Conservation (phyloP, 495 filamentous ascomycete genomes). For the Trichocladium uniseriatum region DNA sequence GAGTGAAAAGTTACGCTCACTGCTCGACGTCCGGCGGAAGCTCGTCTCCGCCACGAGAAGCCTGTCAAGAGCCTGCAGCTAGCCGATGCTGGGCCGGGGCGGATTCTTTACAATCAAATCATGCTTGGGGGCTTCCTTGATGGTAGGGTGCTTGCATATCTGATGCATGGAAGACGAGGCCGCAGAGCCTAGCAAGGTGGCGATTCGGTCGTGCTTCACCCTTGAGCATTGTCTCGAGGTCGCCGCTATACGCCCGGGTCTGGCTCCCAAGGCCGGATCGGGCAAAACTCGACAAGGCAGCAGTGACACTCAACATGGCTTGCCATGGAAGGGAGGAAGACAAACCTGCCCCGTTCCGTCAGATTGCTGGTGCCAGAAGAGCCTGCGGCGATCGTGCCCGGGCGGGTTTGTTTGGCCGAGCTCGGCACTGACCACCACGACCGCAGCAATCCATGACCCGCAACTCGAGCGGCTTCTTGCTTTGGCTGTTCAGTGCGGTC, state of each 20-base stretch:
- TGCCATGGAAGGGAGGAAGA: slow-evolving; percentile 1
- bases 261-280: not conserved
- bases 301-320: not conserved
- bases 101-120: slow-evolving; percentile 19
- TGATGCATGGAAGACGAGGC: slow-evolving; percentile 28
- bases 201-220: not conserved
- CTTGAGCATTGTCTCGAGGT: not conserved
- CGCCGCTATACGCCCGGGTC: not conserved
- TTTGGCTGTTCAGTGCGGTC: slow-evolving; percentile 26
- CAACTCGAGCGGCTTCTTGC: slow-evolving; percentile 28
- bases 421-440: slow-evolving; percentile 7
- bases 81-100: slow-evolving; percentile 20
- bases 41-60: slow-evolving; percentile 7
- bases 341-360: not conserved
- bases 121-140: slow-evolving; percentile 24
- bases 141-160: slow-evolving; percentile 27
- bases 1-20: too few relatives aligned
- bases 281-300: not conserved
- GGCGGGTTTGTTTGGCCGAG: slow-evolving; percentile 15
- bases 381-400: slow-evolving; percentile 9
- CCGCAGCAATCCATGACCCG: slow-evolving; percentile 18
- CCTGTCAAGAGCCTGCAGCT: slow-evolving; percentile 23
- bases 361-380: not conserved
- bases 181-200: slow-evolving; percentile 13
- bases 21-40: slow-evolving; percentile 1